These are phyloP conservation scores for Lentinula edodes DNA, from an alignment of 768 basidiomycete genomes.

Conservation along the genomic window DNA sequence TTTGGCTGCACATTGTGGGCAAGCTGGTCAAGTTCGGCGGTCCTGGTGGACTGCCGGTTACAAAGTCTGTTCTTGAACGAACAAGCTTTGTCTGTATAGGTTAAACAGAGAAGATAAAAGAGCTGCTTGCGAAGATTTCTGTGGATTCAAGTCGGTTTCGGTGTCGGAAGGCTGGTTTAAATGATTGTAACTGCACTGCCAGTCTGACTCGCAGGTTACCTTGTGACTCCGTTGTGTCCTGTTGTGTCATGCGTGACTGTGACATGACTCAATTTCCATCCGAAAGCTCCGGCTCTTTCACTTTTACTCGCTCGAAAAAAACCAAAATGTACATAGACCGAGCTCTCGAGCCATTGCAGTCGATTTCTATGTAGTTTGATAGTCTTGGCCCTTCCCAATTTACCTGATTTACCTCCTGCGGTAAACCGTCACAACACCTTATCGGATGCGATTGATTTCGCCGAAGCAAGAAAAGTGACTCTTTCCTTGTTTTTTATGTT, in stretches of 20 bases:
- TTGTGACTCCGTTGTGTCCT: conserved; percentile 10
- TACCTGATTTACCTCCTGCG: neutral
- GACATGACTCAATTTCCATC: neutral
- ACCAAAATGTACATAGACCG: too few relatives aligned
- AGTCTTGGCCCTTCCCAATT: too few relatives aligned
- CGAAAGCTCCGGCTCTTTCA: neutral
- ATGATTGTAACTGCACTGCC: conserved; percentile 13
- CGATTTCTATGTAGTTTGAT: too few relatives aligned
- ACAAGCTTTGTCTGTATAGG: conserved; percentile 15
- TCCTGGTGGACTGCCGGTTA: conserved; percentile 26
- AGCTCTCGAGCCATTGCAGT: too few relatives aligned
- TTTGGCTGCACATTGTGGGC: conserved; percentile 35
- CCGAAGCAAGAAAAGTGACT: neutral
- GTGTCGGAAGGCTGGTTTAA: conserved; percentile 6
- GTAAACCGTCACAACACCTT: neutral
- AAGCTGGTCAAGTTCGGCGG: conserved; percentile 10
- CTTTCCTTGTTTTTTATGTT: neutral
- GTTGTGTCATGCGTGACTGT: neutral
- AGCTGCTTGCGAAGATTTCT: neutral
- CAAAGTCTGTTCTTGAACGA: conserved; percentile 31
- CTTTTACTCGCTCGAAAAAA: too few relatives aligned
- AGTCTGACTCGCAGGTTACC: neutral
- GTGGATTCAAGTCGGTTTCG: neutral
- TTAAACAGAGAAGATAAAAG: conserved; percentile 15
- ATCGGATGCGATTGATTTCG: neutral